Evolutionary conservation across 73 alveolate species (phyloP), one percentile per base, ranked within the genome.

Genomic region (Stentor coeruleus): DNA sequence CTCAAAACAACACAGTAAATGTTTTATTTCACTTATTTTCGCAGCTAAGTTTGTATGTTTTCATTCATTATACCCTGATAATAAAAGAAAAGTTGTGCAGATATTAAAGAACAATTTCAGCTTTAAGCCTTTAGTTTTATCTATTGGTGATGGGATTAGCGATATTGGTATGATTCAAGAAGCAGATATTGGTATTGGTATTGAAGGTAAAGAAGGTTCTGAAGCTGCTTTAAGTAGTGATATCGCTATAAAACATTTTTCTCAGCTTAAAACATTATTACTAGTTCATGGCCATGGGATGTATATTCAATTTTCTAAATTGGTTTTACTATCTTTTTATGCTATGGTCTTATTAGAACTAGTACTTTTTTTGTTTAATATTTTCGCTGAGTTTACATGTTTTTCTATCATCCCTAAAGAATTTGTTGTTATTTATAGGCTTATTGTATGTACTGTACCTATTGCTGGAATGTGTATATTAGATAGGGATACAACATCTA

Each of bases 151-250:
- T 66, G 41, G 79, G 11, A 33, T 11, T 66, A 66, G 79, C 33
- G 79, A 66, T 31, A 66, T 66, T 66, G 79, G 79, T 20, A 66
- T 66, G 41, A 66, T 66, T 20, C 79, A 33, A 2, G 79, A 20
- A 28, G 79, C 79, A 26, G 40, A 66, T 2, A 66, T 66, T 20
- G 79, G 79, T 26, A 40, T 66, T 11, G n/a, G 42, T 1, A 2
- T 66, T 1, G 49, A 66, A 20, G 37, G 40, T 28, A 66, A 2
- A 1, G 41, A 20, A 26, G 79, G 40, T 20, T 14, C 11, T 20
- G 40, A 66, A 66, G 79, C 79, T 66, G 79, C 20, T 14, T 20
- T 20, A 20, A 20, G 11, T 20, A 33, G 42, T 31, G 40, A 66
- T 66, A 33, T 66, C 15, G 33, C 11, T 66, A 26, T 66, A 1